Conservation (phyloP, 768 basidiomycete species). For the Suillus fuscotomentosus region DNA sequence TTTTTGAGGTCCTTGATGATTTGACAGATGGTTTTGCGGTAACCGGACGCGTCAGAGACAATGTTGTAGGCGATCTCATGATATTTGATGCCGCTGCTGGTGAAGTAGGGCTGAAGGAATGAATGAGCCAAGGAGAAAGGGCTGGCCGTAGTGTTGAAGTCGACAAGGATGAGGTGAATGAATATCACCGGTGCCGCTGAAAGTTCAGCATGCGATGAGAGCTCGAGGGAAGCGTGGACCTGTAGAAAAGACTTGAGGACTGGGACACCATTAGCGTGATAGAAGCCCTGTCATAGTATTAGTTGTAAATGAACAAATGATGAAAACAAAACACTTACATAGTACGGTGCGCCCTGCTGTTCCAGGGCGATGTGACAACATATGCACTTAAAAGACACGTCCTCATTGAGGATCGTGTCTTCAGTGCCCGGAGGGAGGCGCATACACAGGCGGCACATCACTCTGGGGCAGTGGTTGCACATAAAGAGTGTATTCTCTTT, state of each 20-base stretch:
- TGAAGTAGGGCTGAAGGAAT: background rate
- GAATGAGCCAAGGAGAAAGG: background rate
- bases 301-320: background rate
- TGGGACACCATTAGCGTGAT: background rate
- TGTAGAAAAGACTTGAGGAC: background rate
- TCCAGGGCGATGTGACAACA: background rate
- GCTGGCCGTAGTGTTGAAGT: background rate
- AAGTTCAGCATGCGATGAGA: background rate
- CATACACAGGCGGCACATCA: background rate
- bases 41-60: background rate
- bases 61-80: background rate
- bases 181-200: background rate
- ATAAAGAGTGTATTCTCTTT: too few species aligned
- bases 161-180: too few species aligned
- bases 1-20: background rate
- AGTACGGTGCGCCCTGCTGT: background rate
- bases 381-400: background rate
- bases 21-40: background rate
- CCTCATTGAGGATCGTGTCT: background rate
- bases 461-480: too few species aligned
- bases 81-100: background rate
- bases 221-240: background rate
- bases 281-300: background rate
- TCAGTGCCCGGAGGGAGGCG: too few species aligned
- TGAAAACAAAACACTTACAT: background rate